Evolutionary conservation across 495 filamentous ascomycete genomes (phyloP), one percentile per base, ranked within the genome.

Genomic region (Penicillium dipodomyicola): DNA sequence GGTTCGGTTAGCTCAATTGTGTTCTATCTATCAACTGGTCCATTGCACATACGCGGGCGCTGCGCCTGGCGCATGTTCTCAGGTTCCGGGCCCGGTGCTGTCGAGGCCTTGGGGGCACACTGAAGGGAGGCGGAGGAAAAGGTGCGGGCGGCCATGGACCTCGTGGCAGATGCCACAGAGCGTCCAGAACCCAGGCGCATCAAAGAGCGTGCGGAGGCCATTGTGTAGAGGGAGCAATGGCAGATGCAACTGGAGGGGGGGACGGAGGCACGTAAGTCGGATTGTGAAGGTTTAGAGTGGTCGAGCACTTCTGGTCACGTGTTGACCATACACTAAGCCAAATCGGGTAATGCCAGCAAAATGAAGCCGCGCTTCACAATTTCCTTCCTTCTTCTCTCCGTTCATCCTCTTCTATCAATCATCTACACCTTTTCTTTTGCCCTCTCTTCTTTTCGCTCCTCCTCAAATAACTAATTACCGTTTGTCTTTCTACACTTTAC

Each of bases 61-160:
- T 74, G 76, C 49, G 79, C 88, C 58, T 80, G 77, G 66, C 85
- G 83, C 77, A 88, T 82, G 73, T 93, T 93, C 25, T 85, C 81
- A 40, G 68, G 64, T 58, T 80, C 76, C 53, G 71, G 65, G 40
- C 57, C 63, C 53, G 62, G 62, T 56, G 50, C 54, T 62, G 66
- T 72, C 43, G 68, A 73, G 35, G 82, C 77, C 71, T 81, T 82
- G 60, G 83, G 80, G 51, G 84, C 82, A 65, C 73, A 67, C 58
- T 73, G 79, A 59, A 79, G 72, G 61, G 83, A 76, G 49, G 78
- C 81, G 48, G 83, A 77, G 44, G 77, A 76, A 68, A 87, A 83
- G 63, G 77, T 78, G 57, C 83, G 81, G 63, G 71, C 67, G 58
- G 60, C 67, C 66, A 76, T 81, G 61, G 75, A 72, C 67, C 82